Evolutionary conservation across 108 stramenopile species (phyloP), one percentile per base, ranked within the genome.

Genomic region (Nannochloropsis salina): DNA sequence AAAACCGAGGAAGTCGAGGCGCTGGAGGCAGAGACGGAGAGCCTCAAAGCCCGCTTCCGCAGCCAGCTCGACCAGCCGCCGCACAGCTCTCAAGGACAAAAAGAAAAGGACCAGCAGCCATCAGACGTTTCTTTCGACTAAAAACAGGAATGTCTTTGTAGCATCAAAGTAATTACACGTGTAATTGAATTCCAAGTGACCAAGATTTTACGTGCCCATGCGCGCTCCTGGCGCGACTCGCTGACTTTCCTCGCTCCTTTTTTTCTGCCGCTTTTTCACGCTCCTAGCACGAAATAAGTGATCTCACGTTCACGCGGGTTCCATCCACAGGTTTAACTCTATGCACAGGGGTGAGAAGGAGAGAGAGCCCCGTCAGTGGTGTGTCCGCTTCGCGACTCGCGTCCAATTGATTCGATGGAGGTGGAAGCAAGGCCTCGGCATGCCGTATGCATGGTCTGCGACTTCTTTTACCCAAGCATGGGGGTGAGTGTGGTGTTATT

Each of bases 391-490:
- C 31, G 31, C 31, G 31, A 31, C 31, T 31, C 31, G 31, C 31
- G 31, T 31, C 31, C 1, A 31, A 31, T 31, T 31, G 31, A 31
- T 31, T 31, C 31, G 31, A 31, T 31, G 31, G 61, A n/a, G 61
- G 8, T 3, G n/a, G 8, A 74, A 74, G 61, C 61, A 15, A n/a
- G 20, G 61, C 15, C 61, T 74, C 61, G 8, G 61, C 61, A 74
- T 74, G 61, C 61, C 61, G 86, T 92, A 9, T 85, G 90, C 44
- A 94, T 99, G 94, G 96, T 99, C 4, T 97, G 95, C 86, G 97
- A 99, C 90, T 99, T 99, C 87, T 98, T 98, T 88, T 97, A 95
- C 86, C 98, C 98, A 20, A 92, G 96, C 20, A 82, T 99, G 15
- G 98, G 98, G 11, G 98, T 83, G 12, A 11, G 41, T 81, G 20